Base-by-base conservation (phyloP, 257 asterid species). In the Nemophila menziesii region DNA sequence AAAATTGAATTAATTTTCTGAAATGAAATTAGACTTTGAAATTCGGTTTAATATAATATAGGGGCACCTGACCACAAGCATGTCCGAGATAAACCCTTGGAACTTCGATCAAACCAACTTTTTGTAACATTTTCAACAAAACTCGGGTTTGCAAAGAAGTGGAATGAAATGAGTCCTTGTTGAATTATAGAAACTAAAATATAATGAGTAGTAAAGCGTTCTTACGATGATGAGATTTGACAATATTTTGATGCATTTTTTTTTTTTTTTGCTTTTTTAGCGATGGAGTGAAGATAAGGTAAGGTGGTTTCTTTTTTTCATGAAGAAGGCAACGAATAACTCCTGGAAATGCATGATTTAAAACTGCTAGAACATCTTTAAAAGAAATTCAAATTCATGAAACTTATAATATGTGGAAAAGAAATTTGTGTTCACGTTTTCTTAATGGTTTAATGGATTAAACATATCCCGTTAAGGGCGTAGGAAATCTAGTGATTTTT, bases 201-300 rank as follows among this genome's bases (percentile, higher is more conserved):
- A n/a, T n/a, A n/a, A n/a, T n/a, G n/a, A n/a, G n/a, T n/a, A n/a
- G n/a, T n/a, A n/a, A n/a, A n/a, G n/a, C n/a, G n/a, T n/a, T n/a
- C n/a, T n/a, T n/a, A n/a, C n/a, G 33, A 24, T 24, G 33, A 24
- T 24, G 33, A 24, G 9, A 24, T 24, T 9, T 24, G 9, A 24
- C 33, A 4, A 24, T 24, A 48, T 34, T n/a, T 44, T 36, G 46
- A 49, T 65, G 72, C 40, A 46, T 47, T 43, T 16, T 24, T 49
- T 24, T 43, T 27, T 18, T 22, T 47, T 43, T 16, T 24, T 49
- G 33, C 41, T 27, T 18, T 22, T 29, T 36, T 40, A 26, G 26
- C 16, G 46, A 52, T 68, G 58, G 45, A 71, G 74, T 71, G 27
- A 17, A 45, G 52, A 55, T 41, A 18, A 68, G 67, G 92, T 7